Percentiles rank a stretch among this genome's conserved stretches.
Evolutionary conservation across 768 basidiomycete genomes (phyloP).

Genomic region (Royoungia palumana): DNA sequence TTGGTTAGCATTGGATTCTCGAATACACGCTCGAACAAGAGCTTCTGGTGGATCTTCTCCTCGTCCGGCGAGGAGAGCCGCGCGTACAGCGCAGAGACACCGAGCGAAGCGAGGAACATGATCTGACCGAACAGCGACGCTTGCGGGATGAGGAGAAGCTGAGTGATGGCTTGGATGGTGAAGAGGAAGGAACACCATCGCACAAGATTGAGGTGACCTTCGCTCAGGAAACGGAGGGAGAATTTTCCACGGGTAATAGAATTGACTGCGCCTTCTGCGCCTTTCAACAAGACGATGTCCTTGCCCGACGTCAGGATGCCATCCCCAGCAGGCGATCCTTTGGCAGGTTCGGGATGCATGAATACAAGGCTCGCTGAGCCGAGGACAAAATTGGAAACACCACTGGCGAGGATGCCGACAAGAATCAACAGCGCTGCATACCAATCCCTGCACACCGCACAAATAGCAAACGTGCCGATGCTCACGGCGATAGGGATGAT

Average conservation of each 20-base stretch:
- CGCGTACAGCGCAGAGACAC: constrained; percentile 24
- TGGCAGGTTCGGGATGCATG: constrained; percentile 22
- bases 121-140: constrained; percentile 28
- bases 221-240: constrained; percentile 18
- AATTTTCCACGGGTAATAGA: constrained; percentile 28
- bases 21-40: constrained; percentile 12
- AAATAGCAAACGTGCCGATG: constrained; percentile 16
- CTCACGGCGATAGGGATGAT: constrained; percentile 22
- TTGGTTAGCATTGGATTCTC: constrained; percentile 13
- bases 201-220: constrained; percentile 10
- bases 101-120: constrained; percentile 28
- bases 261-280: constrained; percentile 28
- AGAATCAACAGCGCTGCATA: constrained; percentile 28
- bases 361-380: constrained; percentile 25
- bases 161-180: constrained; percentile 20
- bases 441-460: constrained; percentile 24
- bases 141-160: constrained; percentile 30
- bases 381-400: constrained; percentile 22
- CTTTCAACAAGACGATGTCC: constrained; percentile 26
- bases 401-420: constrained; percentile 28
- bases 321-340: constrained; percentile 26
- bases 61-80: constrained; percentile 32
- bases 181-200: constrained; percentile 23
- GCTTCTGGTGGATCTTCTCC: constrained; percentile 11
- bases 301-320: constrained; percentile 21